Percentiles rank a stretch among this genome's conserved stretches.
Conservation (phyloP, 306 rosid genomes). For the Citrullus amarus region DNA sequence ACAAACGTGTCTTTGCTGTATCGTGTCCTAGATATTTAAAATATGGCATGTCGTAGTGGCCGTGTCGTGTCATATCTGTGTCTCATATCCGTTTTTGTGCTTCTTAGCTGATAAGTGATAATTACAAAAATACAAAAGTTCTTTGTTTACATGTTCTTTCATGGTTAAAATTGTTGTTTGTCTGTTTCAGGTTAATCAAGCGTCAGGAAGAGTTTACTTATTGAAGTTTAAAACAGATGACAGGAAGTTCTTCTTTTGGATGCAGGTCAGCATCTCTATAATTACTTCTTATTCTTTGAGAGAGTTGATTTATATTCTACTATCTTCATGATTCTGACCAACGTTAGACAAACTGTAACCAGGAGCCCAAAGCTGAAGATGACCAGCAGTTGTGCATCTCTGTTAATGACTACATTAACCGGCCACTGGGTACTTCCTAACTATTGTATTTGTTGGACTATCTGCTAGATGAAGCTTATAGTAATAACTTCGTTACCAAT, state of each 20-base stretch:
- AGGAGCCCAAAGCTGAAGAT: slow-evolving; percentile 73
- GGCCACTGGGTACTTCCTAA: slow-evolving; percentile 47
- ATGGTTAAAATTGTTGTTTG: slow-evolving; percentile 7
- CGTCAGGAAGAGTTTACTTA: slow-evolving; percentile 85
- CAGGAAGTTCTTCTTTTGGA: slow-evolving; percentile 86
- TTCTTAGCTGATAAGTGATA: no score
- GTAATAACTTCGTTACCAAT: background rate
- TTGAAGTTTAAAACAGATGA: slow-evolving; percentile 71
- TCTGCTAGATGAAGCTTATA: background rate
- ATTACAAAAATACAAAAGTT: no score
- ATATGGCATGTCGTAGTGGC: no score
- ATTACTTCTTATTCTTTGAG: background rate
- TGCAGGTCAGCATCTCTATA: slow-evolving; percentile 55
- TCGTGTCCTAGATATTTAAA: no score
- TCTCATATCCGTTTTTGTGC: no score
- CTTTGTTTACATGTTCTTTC: background rate
- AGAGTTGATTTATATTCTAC: background rate
- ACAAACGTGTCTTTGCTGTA: no score
- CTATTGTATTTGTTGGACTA: background rate
- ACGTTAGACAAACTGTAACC: slow-evolving; percentile 17
- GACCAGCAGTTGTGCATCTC: slow-evolving; percentile 58
- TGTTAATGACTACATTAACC: slow-evolving; percentile 63
- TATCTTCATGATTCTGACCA: background rate
- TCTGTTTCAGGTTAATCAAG: slow-evolving; percentile 58
- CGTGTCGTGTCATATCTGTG: no score